Conservation (phyloP, 73 alveolate species). For the Paramecium octaurelia region DNA sequence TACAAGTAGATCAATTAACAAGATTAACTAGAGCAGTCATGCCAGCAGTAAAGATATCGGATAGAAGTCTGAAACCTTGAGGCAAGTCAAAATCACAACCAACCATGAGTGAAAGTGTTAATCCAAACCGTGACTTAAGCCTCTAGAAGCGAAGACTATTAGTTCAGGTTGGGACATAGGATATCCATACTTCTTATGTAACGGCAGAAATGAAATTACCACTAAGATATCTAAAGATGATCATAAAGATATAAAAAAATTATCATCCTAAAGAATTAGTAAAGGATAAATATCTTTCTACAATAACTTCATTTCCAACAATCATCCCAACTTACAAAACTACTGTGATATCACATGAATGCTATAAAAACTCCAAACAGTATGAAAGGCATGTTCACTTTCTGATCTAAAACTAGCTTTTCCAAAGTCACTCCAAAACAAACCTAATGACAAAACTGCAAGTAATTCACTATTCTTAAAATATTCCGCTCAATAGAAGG, state of each 20-base stretch:
- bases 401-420: conserved; percentile 60
- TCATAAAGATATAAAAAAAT: conserved; percentile 66
- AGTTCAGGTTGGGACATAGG: conserved; percentile 57
- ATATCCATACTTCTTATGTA: conserved; percentile 63
- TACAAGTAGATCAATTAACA: conserved; percentile 70
- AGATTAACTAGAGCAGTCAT: conserved; percentile 68
- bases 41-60: conserved; percentile 71
- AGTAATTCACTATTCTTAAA: conserved; percentile 60
- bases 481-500: conserved; percentile 70
- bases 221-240: conserved; percentile 57
- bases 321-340: conserved; percentile 67
- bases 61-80: conserved; percentile 50
- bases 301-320: conserved; percentile 65
- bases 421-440: conserved; percentile 70
- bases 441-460: conserved; percentile 69
- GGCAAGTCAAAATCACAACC: conserved; percentile 61
- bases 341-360: conserved; percentile 62
- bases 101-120: conserved; percentile 68
- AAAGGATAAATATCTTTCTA: conserved; percentile 45
- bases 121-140: conserved; percentile 71
- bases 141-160: conserved; percentile 66
- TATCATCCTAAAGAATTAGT: conserved; percentile 67
- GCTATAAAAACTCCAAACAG: conserved; percentile 65
- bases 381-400: conserved; percentile 68
- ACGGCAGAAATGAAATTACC: conserved; percentile 58